A percentile compares a stretch with the other conserved stretches of the same genome.
These are phyloP conservation scores for Brasenia schreberi DNA, from an alignment of 164 flowering plant species.

Conservation along the genomic window DNA sequence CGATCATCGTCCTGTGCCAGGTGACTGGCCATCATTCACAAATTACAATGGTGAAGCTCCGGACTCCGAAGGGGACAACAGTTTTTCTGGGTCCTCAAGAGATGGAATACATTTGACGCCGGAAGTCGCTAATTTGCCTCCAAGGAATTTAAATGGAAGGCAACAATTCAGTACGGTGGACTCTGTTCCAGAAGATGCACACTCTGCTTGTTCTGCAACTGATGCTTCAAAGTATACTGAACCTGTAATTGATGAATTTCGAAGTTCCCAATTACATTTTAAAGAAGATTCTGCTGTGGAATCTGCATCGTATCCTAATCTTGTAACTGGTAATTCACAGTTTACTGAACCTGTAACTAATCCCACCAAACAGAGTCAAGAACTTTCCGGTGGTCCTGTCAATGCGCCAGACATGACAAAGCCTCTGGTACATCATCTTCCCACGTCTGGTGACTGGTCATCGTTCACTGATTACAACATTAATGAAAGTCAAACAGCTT, in stretches of 20 bases:
- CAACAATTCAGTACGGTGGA: not conserved
- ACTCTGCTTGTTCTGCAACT: no score
- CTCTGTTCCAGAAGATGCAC: not conserved
- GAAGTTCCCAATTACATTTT: not conserved
- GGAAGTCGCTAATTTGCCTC: no score
- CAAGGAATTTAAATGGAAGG: no score
- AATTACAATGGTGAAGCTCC: not conserved
- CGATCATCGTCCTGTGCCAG: not conserved
- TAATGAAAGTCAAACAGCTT: not conserved
- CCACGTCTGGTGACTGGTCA: not conserved
- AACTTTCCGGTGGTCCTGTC: not conserved
- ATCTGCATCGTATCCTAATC: not conserved
- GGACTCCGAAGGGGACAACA: no score
- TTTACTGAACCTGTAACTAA: not conserved
- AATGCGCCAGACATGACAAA: not conserved
- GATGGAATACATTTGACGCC: not conserved
- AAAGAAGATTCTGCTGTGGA: not conserved
- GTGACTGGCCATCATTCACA: not conserved
- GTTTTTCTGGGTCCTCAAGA: no score
- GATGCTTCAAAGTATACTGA: no score
- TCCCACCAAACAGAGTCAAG: no score
- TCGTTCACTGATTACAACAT: not conserved
- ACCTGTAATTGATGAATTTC: not conserved
- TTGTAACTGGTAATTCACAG: not conserved
- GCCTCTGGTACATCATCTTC: not conserved